These are phyloP conservation scores for Myxozyma kluyveri DNA, from an alignment of 805 yeast species.

Conservation along the genomic window DNA sequence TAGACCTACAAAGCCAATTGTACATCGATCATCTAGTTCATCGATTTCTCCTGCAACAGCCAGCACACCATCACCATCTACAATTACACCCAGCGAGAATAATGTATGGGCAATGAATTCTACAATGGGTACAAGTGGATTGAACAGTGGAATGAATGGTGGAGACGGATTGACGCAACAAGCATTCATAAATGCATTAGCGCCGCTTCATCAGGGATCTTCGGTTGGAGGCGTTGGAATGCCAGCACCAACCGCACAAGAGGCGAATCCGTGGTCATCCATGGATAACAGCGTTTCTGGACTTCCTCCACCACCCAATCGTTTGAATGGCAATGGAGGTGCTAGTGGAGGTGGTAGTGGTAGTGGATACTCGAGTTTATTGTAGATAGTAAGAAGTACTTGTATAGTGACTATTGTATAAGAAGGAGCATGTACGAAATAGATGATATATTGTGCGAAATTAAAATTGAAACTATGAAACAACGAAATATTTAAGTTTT, in stretches of 20 bases:
- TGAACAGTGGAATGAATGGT: too few relatives aligned
- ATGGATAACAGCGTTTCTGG: too few relatives aligned
- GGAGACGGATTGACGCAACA: background rate
- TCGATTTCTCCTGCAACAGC: background rate
- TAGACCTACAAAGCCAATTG: constrained; percentile 3
- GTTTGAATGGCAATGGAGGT: background rate
- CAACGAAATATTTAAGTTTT: too few relatives aligned
- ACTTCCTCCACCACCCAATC: constrained; percentile 2
- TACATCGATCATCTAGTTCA: background rate
- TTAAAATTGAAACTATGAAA: background rate
- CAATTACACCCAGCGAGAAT: background rate
- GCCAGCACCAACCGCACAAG: background rate
- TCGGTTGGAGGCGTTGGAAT: background rate
- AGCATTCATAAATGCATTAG: constrained; percentile 1
- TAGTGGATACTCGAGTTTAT: constrained; percentile 24
- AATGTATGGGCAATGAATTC: background rate
- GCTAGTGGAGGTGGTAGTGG: constrained; percentile 13
- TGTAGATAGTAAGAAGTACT: constrained; percentile 1
- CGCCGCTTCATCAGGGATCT: constrained; percentile 1
- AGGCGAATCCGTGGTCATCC: constrained; percentile 12
- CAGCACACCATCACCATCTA: background rate
- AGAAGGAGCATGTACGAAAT: background rate
- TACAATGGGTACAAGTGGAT: too few relatives aligned
- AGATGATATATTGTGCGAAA: background rate
- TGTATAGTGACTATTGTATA: background rate